Evolutionary conservation across 164 flowering plant species (phyloP).

Genomic region (Magnolia kwangsiensis): DNA sequence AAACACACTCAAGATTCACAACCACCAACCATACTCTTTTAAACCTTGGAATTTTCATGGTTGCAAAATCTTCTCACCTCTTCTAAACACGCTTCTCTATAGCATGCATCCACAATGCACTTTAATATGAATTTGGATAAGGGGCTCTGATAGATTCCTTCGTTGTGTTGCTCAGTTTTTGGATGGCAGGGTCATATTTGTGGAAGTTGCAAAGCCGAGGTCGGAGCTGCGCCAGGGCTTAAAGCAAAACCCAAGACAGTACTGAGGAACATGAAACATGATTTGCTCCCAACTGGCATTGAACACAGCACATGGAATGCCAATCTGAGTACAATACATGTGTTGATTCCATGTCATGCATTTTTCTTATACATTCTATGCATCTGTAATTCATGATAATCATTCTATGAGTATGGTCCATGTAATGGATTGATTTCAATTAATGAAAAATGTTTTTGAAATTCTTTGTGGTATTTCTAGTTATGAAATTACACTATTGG

Average conservation of each 20-base stretch:
- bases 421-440: background rate
- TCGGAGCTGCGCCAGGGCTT: constrained; percentile 46
- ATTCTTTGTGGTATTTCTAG: background rate
- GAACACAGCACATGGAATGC: background rate
- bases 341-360: background rate
- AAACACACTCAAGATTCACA: too few relatives aligned
- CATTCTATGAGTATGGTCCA: background rate
- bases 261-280: constrained; percentile 9
- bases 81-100: too few relatives aligned
- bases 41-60: too few relatives aligned
- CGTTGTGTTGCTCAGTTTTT: constrained; percentile 52
- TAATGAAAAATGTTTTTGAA: background rate
- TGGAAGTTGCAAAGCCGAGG: constrained; percentile 78
- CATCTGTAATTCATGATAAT: background rate
- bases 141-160: background rate
- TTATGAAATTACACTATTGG: background rate
- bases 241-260: constrained; percentile 30
- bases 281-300: background rate
- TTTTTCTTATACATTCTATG: background rate
- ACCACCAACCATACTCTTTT: too few relatives aligned
- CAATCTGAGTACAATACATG: background rate
- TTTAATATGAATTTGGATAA: background rate
- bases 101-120: background rate
- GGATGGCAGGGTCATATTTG: constrained; percentile 94
- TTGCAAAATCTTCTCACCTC: too few relatives aligned